Base-by-base conservation (phyloP, 2,329 filamentous ascomycete genomes). In the Alternaria panax region DNA sequence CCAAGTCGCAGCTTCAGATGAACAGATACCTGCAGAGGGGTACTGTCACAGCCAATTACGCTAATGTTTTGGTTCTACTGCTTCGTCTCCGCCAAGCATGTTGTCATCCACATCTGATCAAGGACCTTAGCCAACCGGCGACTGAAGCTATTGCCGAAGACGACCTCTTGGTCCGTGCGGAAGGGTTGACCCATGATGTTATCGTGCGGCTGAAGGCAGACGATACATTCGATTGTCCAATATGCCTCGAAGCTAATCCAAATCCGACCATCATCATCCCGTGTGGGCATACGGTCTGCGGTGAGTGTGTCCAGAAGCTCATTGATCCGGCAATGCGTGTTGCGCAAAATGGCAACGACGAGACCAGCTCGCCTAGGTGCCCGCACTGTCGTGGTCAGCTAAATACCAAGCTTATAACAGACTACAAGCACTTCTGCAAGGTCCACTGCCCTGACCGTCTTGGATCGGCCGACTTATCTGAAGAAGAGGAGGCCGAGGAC, bases 241-340 rank as follows among this genome's bases (percentile, higher is more conserved):
- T 95, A 20, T 97, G 93, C 75, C 89, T 91, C 59, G 93, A 97
- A 69, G 88, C 83, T 2, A 87, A 90, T 7, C 83, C 85, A 14
- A 93, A 93, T 62, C 91, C 92, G 0, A 86, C 86, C 3, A 91
- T 96, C 63, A 90, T 93, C 75, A 83, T 92, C 51, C 92, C 92
- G 1, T 97, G 93, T 71, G 93, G 93, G 2, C 93, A 97, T 71
- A 87, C 89, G 60, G 88, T 88, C 24, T 97, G 93, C 76, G 81
- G 85, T 1, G 90, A 93, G 63, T 97, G 93, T 73, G 88, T 95
- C 61, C 84, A 87, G 6, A 87, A 85, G 54, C 84, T 96, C 46
- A 83, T 76, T 14, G 91, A 92, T 62, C 87, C 88, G 4, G 78
- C 83, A 2, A 85, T 57, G 57, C 57, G 81, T 27, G 42, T 52